Base-by-base conservation (phyloP, 176 grass and related monocot genomes). In the Bonia amplexicaulis region DNA sequence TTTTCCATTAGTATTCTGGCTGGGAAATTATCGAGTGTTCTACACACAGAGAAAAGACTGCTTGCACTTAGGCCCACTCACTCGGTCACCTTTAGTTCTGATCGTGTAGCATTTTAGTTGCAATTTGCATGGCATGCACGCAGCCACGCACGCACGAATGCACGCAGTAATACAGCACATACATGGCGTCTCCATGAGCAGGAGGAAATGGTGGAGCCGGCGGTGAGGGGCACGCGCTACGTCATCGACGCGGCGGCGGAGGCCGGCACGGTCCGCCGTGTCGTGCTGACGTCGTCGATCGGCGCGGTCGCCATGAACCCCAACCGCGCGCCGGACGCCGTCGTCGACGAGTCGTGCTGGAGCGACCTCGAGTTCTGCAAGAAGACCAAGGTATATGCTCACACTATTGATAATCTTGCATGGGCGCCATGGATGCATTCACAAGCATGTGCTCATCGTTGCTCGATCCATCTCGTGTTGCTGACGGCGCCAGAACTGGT, bases 271-370 rank as follows among this genome's bases (percentile, higher is more conserved):
- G 91, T 95, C 14, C 87, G 85, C 11, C 95, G 93, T n/a, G 87
- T 98, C 16, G 87, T 98, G 75, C 83, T 95, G 26, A 98, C 93
- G 29, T 95, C 95, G 8, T 95, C 93, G 3, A 93, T 98, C 80
- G 92, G 95, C 12, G 85, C 89, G 0, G 85, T 98, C 29, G 85
- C 91, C 85, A 95, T 98, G 95, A 74, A 98, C 80, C 91, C 95
- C 11, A 59, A 49, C 44, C 93, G 90, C 82, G 3, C 81, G 2
- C 61, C 84, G 0, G 95, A 91, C 59, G 86, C 77, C 55, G 88
- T 88, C 69, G 91, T 97, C 15, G 92, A 97, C 74, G 95, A 97
- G 89, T 72, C 92, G 5, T 97, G 90, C 88, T 97, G 95, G 92
- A 97, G 95, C 88, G 92, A 97, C 82, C 89, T 97, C 69, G 89